A percentile compares a stretch with the other conserved stretches of the same genome.
Conservation (phyloP, 257 asterid species). For the Fraxinus cuspidata region DNA sequence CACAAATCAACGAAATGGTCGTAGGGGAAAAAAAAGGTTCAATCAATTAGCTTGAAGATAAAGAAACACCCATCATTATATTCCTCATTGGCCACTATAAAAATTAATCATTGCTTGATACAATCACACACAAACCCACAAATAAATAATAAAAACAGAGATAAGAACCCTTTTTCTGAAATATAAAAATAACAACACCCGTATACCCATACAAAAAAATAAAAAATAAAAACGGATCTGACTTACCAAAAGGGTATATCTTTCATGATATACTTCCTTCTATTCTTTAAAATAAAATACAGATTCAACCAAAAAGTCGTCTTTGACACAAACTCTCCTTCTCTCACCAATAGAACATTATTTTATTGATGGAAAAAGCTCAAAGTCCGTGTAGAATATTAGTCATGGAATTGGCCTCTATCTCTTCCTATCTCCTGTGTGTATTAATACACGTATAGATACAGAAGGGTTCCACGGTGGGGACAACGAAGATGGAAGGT, state of each 20-base stretch:
- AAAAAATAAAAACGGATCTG: constrained; percentile 40
- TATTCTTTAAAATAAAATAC: constrained; percentile 16
- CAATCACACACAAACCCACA: constrained; percentile 15
- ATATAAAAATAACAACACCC: neutral
- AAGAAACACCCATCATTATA: constrained; percentile 51
- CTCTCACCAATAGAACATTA: constrained; percentile 16
- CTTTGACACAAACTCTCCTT: constrained; percentile 21
- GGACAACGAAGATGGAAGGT: constrained; percentile 17
- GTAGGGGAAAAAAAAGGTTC: constrained; percentile 27
- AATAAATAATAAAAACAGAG: constrained; percentile 2
- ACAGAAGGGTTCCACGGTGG: constrained; percentile 28
- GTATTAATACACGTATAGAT: neutral
- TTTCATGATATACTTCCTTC: constrained; percentile 27
- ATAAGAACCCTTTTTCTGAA: neutral
- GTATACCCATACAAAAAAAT: neutral
- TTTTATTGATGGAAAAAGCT: constrained; percentile 9
- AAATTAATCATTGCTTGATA: constrained; percentile 39
- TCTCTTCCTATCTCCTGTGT: neutral
- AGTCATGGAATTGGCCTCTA: constrained; percentile 24
- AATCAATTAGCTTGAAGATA: constrained; percentile 43
- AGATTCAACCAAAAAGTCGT: constrained; percentile 8
- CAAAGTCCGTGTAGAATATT: constrained; percentile 31
- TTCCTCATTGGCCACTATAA: constrained; percentile 42
- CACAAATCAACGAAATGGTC: constrained; percentile 14
- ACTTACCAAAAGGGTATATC: constrained; percentile 49